A percentile compares a stretch with the other conserved stretches of the same genome.
phyloP scores from a whole-genome alignment of 768 basidiomycete species.

The Serendipita sp. region DNA sequence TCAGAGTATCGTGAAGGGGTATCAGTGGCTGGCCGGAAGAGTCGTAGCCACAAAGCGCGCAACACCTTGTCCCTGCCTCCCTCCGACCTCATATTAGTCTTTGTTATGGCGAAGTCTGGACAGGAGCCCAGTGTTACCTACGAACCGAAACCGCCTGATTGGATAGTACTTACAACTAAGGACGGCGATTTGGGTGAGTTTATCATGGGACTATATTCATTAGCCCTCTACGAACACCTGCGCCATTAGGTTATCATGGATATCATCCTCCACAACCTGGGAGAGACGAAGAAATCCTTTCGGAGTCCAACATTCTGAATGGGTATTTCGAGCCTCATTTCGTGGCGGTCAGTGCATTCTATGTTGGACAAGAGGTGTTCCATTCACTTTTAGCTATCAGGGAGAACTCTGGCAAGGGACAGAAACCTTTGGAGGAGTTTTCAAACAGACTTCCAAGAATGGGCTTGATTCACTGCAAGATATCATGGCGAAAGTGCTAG shows the following conservation, averaged over 20 bases:
- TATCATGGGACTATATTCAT: not conserved
- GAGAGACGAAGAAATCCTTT: conserved; percentile 60
- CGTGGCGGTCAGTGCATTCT: conserved; percentile 35
- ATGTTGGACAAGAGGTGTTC: not conserved
- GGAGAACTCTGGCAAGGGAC: conserved; percentile 33
- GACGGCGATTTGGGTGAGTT: not conserved
- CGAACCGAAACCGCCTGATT: not conserved
- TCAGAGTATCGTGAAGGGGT: too few species aligned
- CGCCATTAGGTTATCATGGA: conserved; percentile 45
- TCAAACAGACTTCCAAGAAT: conserved; percentile 32
- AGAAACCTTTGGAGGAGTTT: conserved; percentile 19
- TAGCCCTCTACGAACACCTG: not conserved
- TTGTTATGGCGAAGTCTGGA: not conserved
- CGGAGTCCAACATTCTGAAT: conserved; percentile 44
- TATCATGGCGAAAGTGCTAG: conserved; percentile 63
- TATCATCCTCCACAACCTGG: conserved; percentile 59
- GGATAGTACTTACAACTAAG: not conserved
- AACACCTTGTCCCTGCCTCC: not conserved
- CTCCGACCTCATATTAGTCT: not conserved
- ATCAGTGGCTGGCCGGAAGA: not conserved
- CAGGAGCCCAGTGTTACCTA: not conserved
- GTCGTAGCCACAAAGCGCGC: not conserved
- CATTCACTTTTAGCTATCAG: conserved; percentile 32
- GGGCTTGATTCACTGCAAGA: conserved; percentile 39
- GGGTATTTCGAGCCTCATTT: conserved; percentile 39